phyloP scores from a whole-genome alignment of 352 stramenopile species.

The Phytophthora quininea region DNA sequence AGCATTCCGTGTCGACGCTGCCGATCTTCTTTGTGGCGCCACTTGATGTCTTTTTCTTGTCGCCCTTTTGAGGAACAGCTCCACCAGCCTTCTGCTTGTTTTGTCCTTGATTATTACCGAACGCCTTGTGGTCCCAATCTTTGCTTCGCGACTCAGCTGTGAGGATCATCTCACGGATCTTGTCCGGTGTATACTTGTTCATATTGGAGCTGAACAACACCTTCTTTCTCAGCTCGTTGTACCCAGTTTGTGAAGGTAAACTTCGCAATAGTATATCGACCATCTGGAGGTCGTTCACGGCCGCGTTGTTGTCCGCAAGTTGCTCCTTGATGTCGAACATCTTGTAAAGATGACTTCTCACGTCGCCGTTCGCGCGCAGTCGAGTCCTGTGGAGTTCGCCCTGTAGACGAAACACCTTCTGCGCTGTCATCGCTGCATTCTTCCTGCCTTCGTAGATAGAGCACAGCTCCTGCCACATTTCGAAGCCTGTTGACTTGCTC shows the following conservation, averaged over 20 bases:
- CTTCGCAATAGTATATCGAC: no score
- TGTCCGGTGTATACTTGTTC: no score
- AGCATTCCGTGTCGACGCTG: background rate
- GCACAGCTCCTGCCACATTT: conserved; percentile 13
- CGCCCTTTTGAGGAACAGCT: background rate
- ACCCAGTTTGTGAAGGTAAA: no score
- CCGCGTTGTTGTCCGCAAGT: background rate
- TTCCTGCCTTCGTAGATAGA: conserved; percentile 15
- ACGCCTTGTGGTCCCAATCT: conserved; percentile 8
- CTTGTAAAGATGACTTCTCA: conserved; percentile 17
- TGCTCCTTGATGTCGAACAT: conserved; percentile 19
- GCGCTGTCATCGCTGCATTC: conserved; percentile 9
- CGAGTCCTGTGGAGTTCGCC: conserved; percentile 13
- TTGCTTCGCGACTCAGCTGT: background rate
- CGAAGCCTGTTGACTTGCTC: conserved; percentile 14
- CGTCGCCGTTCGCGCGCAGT: conserved; percentile 10
- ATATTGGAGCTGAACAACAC: conserved; percentile 14
- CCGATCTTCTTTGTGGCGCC: background rate
- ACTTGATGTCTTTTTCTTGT: background rate
- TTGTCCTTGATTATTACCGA: conserved; percentile 4
- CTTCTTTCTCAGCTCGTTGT: conserved; percentile 11
- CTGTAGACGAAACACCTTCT: conserved; percentile 22
- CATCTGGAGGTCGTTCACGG: conserved; percentile 2
- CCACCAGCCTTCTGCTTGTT: background rate
- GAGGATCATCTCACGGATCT: conserved; percentile 10